Conservation (phyloP, 2,329 filamentous ascomycete genomes). For the Fusarium pseudocircinatum region DNA sequence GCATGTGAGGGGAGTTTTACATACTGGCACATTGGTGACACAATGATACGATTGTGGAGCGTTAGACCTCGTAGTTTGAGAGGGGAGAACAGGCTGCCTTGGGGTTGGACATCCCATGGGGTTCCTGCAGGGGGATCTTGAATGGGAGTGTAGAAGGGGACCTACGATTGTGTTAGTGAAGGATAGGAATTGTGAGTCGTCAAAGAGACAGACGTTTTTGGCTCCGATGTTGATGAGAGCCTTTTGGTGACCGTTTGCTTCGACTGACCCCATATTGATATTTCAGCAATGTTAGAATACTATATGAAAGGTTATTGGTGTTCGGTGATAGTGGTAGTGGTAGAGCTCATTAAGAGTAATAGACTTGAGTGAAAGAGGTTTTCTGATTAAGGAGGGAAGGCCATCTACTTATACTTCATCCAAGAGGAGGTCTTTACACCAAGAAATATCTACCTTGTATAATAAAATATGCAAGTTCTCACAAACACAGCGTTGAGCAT, state of each 20-base stretch:
- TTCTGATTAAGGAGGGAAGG: neutral
- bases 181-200: too few relatives aligned
- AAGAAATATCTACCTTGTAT: neutral
- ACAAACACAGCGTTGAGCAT: neutral
- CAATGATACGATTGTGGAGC: conserved; percentile 58
- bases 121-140: conserved; percentile 41
- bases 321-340: neutral
- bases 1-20: neutral
- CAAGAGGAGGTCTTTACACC: neutral
- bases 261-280: neutral
- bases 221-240: conserved; percentile 35
- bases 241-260: conserved; percentile 7
- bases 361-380: neutral
- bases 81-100: conserved; percentile 53
- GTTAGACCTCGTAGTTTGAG: conserved; percentile 55
- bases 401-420: neutral
- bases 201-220: conserved; percentile 18
- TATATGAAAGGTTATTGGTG: neutral
- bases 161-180: conserved; percentile 2
- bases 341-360: neutral
- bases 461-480: neutral
- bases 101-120: conserved; percentile 37
- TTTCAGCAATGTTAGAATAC: neutral
- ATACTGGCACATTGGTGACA: conserved; percentile 60
- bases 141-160: conserved; percentile 39